phyloP scores from a whole-genome alignment of 2,329 filamentous ascomycete species.

The Aspergillus caelatus region DNA sequence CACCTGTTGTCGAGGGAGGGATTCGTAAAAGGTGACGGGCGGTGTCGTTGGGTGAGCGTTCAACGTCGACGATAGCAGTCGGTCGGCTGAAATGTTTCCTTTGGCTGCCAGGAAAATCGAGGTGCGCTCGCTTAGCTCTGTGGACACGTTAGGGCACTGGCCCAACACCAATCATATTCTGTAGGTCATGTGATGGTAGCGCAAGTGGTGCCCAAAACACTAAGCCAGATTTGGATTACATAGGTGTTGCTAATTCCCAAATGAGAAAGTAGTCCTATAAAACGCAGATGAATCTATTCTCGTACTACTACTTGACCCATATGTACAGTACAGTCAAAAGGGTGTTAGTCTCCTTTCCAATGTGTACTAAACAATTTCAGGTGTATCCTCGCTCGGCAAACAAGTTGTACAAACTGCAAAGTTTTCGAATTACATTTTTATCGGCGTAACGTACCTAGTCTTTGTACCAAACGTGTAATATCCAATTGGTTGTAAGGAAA shows the following conservation, averaged over 20 bases:
- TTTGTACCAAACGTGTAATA: not conserved
- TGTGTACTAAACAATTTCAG: not conserved
- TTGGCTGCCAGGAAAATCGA: slow-evolving; percentile 40
- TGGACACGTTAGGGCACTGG: slow-evolving; percentile 44
- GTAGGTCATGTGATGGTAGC: slow-evolving; percentile 27
- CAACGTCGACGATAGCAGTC: slow-evolving; percentile 38
- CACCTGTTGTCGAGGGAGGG: slow-evolving; percentile 43
- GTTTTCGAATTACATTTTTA: not conserved
- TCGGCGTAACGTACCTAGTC: too few relatives aligned
- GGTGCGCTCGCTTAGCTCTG: slow-evolving; percentile 48
- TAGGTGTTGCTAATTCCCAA: not conserved
- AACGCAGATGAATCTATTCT: not conserved
- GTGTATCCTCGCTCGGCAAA: not conserved
- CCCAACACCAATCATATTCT: slow-evolving; percentile 24
- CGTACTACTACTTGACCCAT: not conserved
- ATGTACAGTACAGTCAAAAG: not conserved
- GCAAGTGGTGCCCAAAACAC: not conserved
- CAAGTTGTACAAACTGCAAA: not conserved
- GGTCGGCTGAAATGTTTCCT: slow-evolving; percentile 40
- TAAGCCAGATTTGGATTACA: slow-evolving; percentile 10
- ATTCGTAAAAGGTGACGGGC: slow-evolving; percentile 42
- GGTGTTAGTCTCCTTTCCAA: not conserved
- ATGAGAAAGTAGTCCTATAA: not conserved
- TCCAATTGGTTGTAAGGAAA: not conserved
- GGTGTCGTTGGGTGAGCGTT: slow-evolving; percentile 43